A percentile compares a stretch with the other conserved stretches of the same genome.
phyloP scores from a whole-genome alignment of 164 flowering plant genomes.

The Annona cherimola region DNA sequence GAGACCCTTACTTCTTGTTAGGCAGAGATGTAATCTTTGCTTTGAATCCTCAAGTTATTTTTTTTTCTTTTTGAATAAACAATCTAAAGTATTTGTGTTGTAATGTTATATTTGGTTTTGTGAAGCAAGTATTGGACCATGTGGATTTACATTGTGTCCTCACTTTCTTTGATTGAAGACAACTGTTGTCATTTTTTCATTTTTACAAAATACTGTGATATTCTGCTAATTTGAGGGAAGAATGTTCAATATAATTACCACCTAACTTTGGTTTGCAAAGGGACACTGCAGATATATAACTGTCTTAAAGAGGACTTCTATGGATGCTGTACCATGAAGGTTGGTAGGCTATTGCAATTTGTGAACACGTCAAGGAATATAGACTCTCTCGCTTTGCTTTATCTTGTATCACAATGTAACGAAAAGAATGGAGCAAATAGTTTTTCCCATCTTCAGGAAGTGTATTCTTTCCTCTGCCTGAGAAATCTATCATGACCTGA shows the following conservation, averaged over 20 bases:
- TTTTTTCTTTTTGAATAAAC: too few species aligned
- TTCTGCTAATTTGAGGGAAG: too few species aligned
- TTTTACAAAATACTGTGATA: too few species aligned
- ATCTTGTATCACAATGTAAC: background rate
- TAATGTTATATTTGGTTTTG: too few species aligned
- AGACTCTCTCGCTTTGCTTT: background rate
- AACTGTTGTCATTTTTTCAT: too few species aligned
- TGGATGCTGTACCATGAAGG: background rate
- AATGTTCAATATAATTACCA: background rate
- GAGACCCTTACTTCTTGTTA: background rate
- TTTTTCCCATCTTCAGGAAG: background rate
- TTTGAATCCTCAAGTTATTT: too few species aligned
- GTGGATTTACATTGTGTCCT: too few species aligned
- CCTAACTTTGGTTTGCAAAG: background rate
- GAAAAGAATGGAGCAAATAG: background rate
- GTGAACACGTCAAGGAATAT: background rate
- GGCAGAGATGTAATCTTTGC: background rate
- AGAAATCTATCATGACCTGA: background rate
- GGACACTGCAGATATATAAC: background rate
- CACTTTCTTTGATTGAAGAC: too few species aligned
- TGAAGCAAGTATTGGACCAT: too few species aligned
- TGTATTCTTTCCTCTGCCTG: background rate
- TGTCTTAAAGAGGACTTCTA: background rate
- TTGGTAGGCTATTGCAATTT: background rate
- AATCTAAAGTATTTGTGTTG: too few species aligned